Evolutionary conservation across 495 filamentous ascomycete genomes (phyloP).

Genomic region (Penicillium odoratum): DNA sequence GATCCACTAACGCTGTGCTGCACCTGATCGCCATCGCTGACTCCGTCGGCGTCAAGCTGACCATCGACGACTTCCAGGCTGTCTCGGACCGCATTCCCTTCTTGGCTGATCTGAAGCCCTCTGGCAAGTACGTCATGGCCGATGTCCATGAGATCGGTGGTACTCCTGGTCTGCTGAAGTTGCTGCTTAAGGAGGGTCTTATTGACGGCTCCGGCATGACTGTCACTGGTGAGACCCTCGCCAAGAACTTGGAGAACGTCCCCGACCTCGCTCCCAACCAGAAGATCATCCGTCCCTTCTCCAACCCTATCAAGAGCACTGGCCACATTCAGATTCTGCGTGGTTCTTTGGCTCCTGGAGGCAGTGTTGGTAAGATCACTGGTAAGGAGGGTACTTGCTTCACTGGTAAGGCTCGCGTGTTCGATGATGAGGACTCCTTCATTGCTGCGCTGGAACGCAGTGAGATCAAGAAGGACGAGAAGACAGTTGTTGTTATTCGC

Average conservation of each 20-base stretch:
- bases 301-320: constrained; percentile 88
- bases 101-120: constrained; percentile 95
- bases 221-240: constrained; percentile 91
- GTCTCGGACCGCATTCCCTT: constrained; percentile 90
- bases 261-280: constrained; percentile 81
- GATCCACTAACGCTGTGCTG: constrained; percentile 95
- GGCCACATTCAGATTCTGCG: constrained; percentile 97
- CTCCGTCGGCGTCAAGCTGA: constrained; percentile 88
- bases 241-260: constrained; percentile 80
- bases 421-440: constrained; percentile 82
- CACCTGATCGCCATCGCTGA: constrained; percentile 97
- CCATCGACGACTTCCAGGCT: constrained; percentile 95
- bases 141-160: constrained; percentile 90
- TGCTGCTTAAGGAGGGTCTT: constrained; percentile 85
- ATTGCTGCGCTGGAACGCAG: constrained; percentile 73
- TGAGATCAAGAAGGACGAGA: constrained; percentile 93
- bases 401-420: constrained; percentile 83
- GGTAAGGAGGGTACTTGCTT: constrained; percentile 94
- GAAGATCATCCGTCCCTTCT: constrained; percentile 86
- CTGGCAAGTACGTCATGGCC: constrained; percentile 94
- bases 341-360: constrained; percentile 85
- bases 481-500: constrained; percentile 95
- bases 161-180: constrained; percentile 86
- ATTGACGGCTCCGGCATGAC: constrained; percentile 88
- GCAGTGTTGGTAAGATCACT: constrained; percentile 96